A percentile compares a stretch with the other conserved stretches of the same genome.
phyloP scores from a whole-genome alignment of 2,329 filamentous ascomycete species.

The Aspergillus glaucus region DNA sequence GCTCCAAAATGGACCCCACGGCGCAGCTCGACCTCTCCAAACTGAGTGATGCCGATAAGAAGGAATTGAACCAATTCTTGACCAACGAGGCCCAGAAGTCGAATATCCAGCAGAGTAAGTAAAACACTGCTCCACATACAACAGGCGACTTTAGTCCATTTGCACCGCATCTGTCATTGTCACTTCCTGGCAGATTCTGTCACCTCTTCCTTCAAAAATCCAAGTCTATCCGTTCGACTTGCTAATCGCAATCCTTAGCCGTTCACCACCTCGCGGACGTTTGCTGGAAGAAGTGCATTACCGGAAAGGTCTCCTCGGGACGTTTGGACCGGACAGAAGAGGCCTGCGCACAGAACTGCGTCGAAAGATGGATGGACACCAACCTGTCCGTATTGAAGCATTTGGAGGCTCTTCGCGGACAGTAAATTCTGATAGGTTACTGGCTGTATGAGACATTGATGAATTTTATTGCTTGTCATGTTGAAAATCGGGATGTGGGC shows the following conservation, averaged over 20 bases:
- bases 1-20: slow-evolving; percentile 30
- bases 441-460: neutral
- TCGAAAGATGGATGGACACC: slow-evolving; percentile 87
- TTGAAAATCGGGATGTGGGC: neutral
- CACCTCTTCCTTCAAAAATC: neutral
- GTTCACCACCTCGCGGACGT: slow-evolving; percentile 64
- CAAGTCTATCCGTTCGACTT: neutral
- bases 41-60: slow-evolving; percentile 75
- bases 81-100: slow-evolving; percentile 79
- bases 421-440: slow-evolving; percentile 17
- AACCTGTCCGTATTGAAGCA: slow-evolving; percentile 81
- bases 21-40: slow-evolving; percentile 58
- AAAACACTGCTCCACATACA: neutral
- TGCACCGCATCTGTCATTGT: neutral
- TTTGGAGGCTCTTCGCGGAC: slow-evolving; percentile 58
- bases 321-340: slow-evolving; percentile 73
- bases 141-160: neutral
- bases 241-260: slow-evolving; percentile 37
- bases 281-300: slow-evolving; percentile 94
- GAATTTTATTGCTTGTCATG: neutral
- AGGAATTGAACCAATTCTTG: slow-evolving; percentile 81
- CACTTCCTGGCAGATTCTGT: neutral
- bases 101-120: slow-evolving; percentile 46
- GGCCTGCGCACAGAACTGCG: slow-evolving; percentile 82
- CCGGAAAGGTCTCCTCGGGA: slow-evolving; percentile 62